Base-by-base conservation (phyloP, 306 rosid genomes). In the Begonia loranthoides region DNA sequence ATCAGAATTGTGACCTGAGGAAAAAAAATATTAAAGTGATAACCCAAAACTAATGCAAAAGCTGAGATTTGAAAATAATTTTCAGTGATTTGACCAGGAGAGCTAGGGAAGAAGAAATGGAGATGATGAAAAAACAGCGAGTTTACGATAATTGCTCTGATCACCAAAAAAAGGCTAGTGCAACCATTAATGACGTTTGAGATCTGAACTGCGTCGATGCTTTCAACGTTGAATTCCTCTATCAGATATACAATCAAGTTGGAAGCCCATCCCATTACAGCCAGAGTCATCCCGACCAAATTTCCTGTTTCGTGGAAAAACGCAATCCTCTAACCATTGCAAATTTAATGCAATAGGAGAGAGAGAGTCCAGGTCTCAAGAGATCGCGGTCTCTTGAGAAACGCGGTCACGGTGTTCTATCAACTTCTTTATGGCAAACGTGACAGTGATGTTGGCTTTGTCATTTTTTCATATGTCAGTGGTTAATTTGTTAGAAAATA, bases 201-300 rank as follows among this genome's bases (percentile, higher is more conserved):
- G 17, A 75, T 70, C 64, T 70, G 50, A n/a, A 76, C 59, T 6
- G 73, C 80, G 10, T 65, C 15, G 13, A 75, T 66, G 62, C 56
- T 70, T 4, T 62, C 55, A 28, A 66, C 54, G 15, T 75, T 63
- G 43, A 66, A 75, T 13, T 67, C 47, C 15, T 59, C 19, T 19
- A 75, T 70, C 45, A 75, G 60, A 63, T 62, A 66, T 7, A 70
- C 66, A 2, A 70, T 53, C 69, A 72, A 60, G 49, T 70, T 75
- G 12, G 73, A 12, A 1, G 38, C 53, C 74, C 76, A 70, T 0
- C 76, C 74, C 0, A 62, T 66, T 0, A 36, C 55, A 4, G 71
- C 73, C n/a, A 70, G 22, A 1, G 73, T 51, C 17, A 70, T 56
- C 46, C 73, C 61, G n/a, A 49, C 41, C 56, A 67, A 12, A 16